phyloP scores from a whole-genome alignment of 306 rosid genomes.

The Prosopis cineraria region DNA sequence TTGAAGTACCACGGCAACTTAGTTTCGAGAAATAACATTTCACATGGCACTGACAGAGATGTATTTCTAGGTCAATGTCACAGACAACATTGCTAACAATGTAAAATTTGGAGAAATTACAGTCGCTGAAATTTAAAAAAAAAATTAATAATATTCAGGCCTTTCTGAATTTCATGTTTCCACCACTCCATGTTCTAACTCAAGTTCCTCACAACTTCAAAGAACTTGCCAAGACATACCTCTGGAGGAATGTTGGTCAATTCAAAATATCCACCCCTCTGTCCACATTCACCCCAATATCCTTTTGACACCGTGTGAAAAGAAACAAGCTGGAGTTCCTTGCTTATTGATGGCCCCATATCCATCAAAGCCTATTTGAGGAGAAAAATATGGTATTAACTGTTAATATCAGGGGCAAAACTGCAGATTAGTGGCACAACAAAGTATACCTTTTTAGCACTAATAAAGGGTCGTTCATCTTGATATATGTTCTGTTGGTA shows the following conservation, averaged over 20 bases:
- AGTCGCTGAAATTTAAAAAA: neutral
- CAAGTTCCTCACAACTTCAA: constrained; percentile 6
- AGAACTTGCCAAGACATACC: constrained; percentile 48
- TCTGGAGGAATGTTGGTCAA: constrained; percentile 92
- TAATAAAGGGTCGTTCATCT: constrained; percentile 89
- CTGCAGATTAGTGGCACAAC: constrained; percentile 16
- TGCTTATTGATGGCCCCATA: constrained; percentile 79
- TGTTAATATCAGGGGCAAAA: constrained; percentile 28
- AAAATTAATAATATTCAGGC: constrained; percentile 4
- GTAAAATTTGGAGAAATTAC: neutral
- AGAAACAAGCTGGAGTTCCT: constrained; percentile 85
- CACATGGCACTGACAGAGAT: neutral
- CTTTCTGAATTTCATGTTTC: neutral
- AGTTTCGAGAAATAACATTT: neutral
- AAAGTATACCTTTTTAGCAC: constrained; percentile 75
- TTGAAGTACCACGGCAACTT: neutral
- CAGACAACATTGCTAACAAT: neutral
- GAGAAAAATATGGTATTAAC: constrained; percentile 21
- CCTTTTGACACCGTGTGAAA: constrained; percentile 96
- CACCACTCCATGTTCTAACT: neutral
- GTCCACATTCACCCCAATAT: constrained; percentile 99
- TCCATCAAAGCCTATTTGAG: constrained; percentile 71
- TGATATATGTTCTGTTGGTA: constrained; percentile 95
- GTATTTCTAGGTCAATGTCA: neutral
- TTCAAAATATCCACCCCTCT: constrained; percentile 98